Evolutionary conservation across 768 basidiomycete genomes (phyloP).

Genomic region (Punctularia strigosozonata): DNA sequence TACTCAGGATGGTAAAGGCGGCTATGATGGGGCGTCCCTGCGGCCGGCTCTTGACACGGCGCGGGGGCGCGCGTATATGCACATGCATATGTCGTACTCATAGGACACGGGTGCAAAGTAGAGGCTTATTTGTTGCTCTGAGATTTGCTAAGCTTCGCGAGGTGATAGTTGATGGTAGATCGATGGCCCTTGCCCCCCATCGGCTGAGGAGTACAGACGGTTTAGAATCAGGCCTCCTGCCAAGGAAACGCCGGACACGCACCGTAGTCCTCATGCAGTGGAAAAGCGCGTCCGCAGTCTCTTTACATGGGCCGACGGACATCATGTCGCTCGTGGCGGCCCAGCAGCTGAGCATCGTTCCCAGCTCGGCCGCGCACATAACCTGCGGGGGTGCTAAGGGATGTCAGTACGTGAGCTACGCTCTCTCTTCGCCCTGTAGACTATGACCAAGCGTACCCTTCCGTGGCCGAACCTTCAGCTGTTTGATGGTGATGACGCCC

Average conservation of each 20-base stretch:
- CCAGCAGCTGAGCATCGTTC: conserved; percentile 80
- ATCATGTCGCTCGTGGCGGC: conserved; percentile 58
- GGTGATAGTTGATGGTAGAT: conserved; percentile 84
- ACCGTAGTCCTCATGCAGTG: conserved; percentile 84
- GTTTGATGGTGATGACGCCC: conserved; percentile 47
- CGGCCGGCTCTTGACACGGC: no score
- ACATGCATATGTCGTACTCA: no score
- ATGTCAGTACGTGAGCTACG: no score
- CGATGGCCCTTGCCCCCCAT: conserved; percentile 53
- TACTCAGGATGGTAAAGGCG: no score
- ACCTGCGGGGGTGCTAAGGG: conserved; percentile 32
- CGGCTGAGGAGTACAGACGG: conserved; percentile 32
- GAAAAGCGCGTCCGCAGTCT: conserved; percentile 48
- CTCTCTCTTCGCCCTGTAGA: no score
- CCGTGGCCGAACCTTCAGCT: conserved; percentile 67
- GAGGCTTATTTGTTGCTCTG: no score
- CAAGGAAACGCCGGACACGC: conserved; percentile 19
- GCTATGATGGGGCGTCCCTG: no score
- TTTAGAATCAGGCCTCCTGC: background rate
- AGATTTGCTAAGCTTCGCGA: conserved; percentile 72
- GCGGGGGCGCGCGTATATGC: no score
- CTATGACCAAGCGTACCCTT: conserved; percentile 37
- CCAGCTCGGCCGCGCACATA: conserved; percentile 58
- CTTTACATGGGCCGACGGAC: conserved; percentile 41
- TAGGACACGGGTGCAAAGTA: no score